Evolutionary conservation across 495 filamentous ascomycete genomes (phyloP).

Genomic region (Lophiotrema nucula): DNA sequence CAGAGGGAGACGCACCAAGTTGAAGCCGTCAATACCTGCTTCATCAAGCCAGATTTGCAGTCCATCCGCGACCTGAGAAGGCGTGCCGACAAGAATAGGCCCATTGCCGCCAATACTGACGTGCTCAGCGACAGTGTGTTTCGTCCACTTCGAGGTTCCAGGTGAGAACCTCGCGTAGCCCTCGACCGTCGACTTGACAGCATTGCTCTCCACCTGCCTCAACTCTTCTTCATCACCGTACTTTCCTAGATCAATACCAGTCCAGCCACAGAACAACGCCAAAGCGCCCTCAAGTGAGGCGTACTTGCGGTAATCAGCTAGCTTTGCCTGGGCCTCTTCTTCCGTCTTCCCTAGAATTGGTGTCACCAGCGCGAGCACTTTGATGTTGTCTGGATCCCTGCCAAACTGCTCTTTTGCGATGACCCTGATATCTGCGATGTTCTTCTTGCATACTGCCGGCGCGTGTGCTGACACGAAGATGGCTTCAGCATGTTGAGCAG

Average conservation of each 20-base stretch:
- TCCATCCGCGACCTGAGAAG: conserved; percentile 21
- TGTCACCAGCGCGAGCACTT: conserved; percentile 54
- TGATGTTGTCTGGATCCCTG: conserved; percentile 52
- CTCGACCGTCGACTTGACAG: conserved; percentile 23
- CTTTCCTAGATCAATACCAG: conserved; percentile 54
- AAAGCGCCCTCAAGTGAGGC: conserved; percentile 56
- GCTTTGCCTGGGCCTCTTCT: conserved; percentile 55
- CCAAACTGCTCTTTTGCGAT: conserved; percentile 43
- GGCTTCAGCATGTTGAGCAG: conserved; percentile 60
- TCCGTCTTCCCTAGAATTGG: conserved; percentile 54
- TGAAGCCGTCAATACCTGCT: conserved; percentile 37
- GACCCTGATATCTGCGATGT: conserved; percentile 51
- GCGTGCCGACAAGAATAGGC: conserved; percentile 15
- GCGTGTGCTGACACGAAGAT: conserved; percentile 43
- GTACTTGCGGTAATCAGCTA: conserved; percentile 48
- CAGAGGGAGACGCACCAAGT: conserved; percentile 39
- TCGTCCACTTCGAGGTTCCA: conserved; percentile 30
- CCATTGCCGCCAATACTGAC: conserved; percentile 22
- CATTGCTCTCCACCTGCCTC: conserved; percentile 21
- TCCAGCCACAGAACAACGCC: conserved; percentile 59
- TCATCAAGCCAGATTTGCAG: conserved; percentile 22
- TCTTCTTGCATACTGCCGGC: conserved; percentile 19
- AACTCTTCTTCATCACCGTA: conserved; percentile 55
- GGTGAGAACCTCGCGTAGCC: conserved; percentile 18
- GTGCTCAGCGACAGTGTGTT: conserved; percentile 29